Conservation (phyloP, 2,329 filamentous ascomycete genomes). For the Aspergillus fructus region DNA sequence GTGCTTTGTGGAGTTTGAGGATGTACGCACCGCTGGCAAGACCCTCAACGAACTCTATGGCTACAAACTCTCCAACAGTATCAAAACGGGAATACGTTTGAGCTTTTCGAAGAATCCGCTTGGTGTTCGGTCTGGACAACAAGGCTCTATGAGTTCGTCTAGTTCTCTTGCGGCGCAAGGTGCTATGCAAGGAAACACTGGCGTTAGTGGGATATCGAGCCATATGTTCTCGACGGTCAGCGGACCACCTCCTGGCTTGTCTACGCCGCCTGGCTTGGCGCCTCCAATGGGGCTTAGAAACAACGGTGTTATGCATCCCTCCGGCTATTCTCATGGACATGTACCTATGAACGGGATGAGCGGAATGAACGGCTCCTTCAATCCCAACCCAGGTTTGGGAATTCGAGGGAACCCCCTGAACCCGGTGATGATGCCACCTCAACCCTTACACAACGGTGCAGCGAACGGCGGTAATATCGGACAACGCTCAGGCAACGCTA, state of each 20-base stretch:
- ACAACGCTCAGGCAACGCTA: slow-evolving; percentile 35
- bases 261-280: slow-evolving; percentile 70
- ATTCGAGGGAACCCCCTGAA: slow-evolving; percentile 37
- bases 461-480: slow-evolving; percentile 28
- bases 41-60: slow-evolving; percentile 88
- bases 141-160: slow-evolving; percentile 52
- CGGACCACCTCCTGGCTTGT: slow-evolving; percentile 78
- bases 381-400: slow-evolving; percentile 38
- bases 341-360: slow-evolving; percentile 24
- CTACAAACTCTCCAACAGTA: slow-evolving; percentile 79
- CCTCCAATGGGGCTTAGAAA: slow-evolving; percentile 36
- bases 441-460: slow-evolving; percentile 27
- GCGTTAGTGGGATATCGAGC: slow-evolving; percentile 53
- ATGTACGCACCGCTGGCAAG: slow-evolving; percentile 87
- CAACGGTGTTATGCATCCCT: slow-evolving; percentile 32
- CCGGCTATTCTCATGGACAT: slow-evolving; percentile 28
- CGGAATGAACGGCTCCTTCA: slow-evolving; percentile 28
- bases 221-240: slow-evolving; percentile 67
- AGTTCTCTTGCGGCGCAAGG: slow-evolving; percentile 52
- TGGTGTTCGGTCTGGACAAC: slow-evolving; percentile 79
- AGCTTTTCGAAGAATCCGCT: slow-evolving; percentile 98
- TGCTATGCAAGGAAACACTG: slow-evolving; percentile 59
- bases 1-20: slow-evolving; percentile 99
- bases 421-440: slow-evolving; percentile 31
- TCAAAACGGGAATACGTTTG: slow-evolving; percentile 90